phyloP scores from a whole-genome alignment of 1,284 basidiomycete genomes.

The Pulveroboletus sp. region DNA sequence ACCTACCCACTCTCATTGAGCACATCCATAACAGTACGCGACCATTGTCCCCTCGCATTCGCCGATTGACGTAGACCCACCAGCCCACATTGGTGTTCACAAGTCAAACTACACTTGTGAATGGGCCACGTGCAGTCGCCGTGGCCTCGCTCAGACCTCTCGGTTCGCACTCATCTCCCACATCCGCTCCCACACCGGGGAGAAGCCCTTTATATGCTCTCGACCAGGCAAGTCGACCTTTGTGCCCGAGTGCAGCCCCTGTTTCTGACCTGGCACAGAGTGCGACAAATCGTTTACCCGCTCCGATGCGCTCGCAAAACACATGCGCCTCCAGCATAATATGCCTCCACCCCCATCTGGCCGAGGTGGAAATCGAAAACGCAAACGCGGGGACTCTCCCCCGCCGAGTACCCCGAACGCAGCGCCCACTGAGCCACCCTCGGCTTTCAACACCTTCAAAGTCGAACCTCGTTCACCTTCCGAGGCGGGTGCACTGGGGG shows the following conservation, averaged over 20 bases:
- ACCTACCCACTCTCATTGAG: conserved; percentile 69
- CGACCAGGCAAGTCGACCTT: conserved; percentile 55
- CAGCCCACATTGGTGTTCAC: conserved; percentile 82
- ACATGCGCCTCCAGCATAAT: conserved; percentile 86
- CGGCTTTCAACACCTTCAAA: conserved; percentile 58
- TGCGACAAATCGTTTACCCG: conserved; percentile 93
- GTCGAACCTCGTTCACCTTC: conserved; percentile 50
- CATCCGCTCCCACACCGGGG: conserved; percentile 86
- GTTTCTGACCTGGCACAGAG: conserved; percentile 43
- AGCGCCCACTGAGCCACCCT: conserved; percentile 29
- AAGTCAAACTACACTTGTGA: conserved; percentile 87
- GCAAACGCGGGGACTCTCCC: conserved; percentile 48
- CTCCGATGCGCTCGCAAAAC: conserved; percentile 87
- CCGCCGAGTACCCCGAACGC: conserved; percentile 29
- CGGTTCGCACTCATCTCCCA: conserved; percentile 87
- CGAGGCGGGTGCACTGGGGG: conserved; percentile 30
- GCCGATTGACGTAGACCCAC: conserved; percentile 1
- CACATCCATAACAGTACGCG: conserved; percentile 75
- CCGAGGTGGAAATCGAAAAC: conserved; percentile 62
- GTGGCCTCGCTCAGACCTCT: conserved; percentile 80
- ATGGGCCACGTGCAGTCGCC: conserved; percentile 78
- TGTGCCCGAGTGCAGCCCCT: neutral
- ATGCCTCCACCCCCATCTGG: conserved; percentile 69
- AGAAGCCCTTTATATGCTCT: conserved; percentile 87
- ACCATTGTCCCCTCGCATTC: neutral